phyloP scores from a whole-genome alignment of 2,329 filamentous ascomycete species.

The Fusarium nodosum region DNA sequence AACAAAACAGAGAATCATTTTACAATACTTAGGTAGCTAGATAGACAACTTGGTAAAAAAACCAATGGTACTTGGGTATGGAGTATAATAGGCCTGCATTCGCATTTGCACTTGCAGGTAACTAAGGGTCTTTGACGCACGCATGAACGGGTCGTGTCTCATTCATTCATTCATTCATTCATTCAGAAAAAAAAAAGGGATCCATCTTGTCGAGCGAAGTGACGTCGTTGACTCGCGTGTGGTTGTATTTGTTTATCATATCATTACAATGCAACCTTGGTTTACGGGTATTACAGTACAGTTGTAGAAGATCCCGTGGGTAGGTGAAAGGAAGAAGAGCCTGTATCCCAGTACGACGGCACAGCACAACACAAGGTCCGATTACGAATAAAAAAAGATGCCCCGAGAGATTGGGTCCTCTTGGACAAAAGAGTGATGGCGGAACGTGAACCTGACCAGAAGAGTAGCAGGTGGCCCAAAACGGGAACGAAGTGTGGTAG shows the following conservation, averaged over 20 bases:
- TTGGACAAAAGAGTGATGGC: conserved; percentile 28
- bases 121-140: conserved; percentile 14
- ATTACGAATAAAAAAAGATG: conserved; percentile 11
- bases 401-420: conserved; percentile 30
- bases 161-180: conserved; percentile 5
- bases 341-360: not conserved
- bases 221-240: conserved; percentile 37
- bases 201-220: conserved; percentile 32
- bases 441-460: conserved; percentile 19
- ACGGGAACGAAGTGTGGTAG: conserved; percentile 21
- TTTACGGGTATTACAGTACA: not conserved
- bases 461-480: conserved; percentile 21
- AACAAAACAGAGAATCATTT: not conserved
- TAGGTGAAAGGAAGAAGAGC: not conserved
- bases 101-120: not conserved
- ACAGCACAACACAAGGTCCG: conserved; percentile 8
- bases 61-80: not conserved
- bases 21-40: too few species aligned
- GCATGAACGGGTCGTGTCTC: conserved; percentile 28
- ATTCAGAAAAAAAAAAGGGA: conserved; percentile 12
- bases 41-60: not conserved
- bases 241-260: conserved; percentile 12
- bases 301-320: conserved; percentile 10
- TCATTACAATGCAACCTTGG: conserved; percentile 7
- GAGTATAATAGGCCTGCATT: too few species aligned